phyloP scores from a whole-genome alignment of 2,329 filamentous ascomycete genomes.

The Sporothrix curviconia region DNA sequence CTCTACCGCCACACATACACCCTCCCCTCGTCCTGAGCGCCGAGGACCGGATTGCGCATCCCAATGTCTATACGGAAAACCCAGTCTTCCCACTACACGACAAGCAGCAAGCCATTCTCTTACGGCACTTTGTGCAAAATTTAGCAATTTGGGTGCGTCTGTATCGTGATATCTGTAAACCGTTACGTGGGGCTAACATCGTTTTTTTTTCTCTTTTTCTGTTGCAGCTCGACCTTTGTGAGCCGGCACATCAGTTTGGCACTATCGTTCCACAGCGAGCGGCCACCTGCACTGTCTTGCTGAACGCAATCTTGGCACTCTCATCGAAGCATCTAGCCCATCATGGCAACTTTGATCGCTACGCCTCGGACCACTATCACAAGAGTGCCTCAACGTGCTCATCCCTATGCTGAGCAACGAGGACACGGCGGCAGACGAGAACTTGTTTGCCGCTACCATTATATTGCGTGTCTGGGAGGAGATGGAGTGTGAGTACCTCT shows the following conservation, averaged over 20 bases:
- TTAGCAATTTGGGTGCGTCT: conserved; percentile 31
- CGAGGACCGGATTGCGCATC: not conserved
- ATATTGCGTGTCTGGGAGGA: conserved; percentile 53
- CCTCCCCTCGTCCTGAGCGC: not conserved
- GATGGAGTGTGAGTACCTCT: conserved; percentile 35
- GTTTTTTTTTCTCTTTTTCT: not conserved
- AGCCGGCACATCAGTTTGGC: conserved; percentile 42
- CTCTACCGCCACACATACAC: not conserved
- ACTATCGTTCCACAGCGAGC: conserved; percentile 47
- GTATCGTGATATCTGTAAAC: not conserved
- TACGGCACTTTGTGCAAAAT: conserved; percentile 29
- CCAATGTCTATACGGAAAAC: conserved; percentile 21
- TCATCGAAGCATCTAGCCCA: conserved; percentile 49
- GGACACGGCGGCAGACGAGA: conserved; percentile 39
- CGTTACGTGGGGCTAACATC: not conserved
- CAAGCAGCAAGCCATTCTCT: conserved; percentile 25
- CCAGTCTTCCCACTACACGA: conserved; percentile 26
- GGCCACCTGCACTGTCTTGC: conserved; percentile 42
- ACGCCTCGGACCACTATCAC: conserved; percentile 47
- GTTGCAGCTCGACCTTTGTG: conserved; percentile 40
- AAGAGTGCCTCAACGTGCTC: conserved; percentile 43
- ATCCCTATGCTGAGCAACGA: conserved; percentile 41
- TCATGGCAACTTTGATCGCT: conserved; percentile 40
- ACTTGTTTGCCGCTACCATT: conserved; percentile 48
- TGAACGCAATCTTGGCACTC: conserved; percentile 52